Percentiles rank a stretch among this genome's conserved stretches.
Evolutionary conservation across 441 rosid species (phyloP).

Genomic region (Syzygium syzygioides): DNA sequence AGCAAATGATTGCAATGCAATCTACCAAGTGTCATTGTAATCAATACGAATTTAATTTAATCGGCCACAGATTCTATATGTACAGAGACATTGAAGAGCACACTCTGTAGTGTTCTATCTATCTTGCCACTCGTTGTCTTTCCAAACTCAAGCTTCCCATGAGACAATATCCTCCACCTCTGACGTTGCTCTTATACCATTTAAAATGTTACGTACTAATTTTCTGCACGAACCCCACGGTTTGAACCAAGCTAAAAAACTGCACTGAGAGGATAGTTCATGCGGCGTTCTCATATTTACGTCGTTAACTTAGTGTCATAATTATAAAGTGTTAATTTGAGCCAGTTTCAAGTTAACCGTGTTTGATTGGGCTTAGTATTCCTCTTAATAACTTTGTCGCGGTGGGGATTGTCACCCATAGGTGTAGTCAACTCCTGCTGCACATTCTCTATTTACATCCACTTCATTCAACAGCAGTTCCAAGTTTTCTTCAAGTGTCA

Average conservation of each 20-base stretch:
- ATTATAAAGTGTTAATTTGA: neutral
- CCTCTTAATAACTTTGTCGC: neutral
- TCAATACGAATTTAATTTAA: neutral
- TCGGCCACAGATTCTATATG: neutral
- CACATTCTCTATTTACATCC: neutral
- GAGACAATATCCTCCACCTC: neutral
- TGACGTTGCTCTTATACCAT: neutral
- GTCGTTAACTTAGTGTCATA: neutral
- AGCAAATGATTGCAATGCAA: neutral
- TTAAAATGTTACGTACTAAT: neutral
- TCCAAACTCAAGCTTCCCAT: neutral
- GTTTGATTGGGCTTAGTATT: neutral
- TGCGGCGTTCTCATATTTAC: neutral
- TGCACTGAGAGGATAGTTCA: neutral
- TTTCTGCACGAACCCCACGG: neutral
- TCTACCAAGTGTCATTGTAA: neutral
- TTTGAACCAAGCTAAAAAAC: neutral
- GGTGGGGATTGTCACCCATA: neutral
- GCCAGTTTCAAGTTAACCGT: neutral
- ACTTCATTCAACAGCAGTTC: neutral
- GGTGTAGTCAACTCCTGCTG: neutral
- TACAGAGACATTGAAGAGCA: neutral
- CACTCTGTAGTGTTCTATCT: neutral
- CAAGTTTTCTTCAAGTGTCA: neutral
- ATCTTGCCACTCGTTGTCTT: neutral